phyloP scores from a whole-genome alignment of 2,329 filamentous ascomycete species.

The Colletotrichum cordylinicola region DNA sequence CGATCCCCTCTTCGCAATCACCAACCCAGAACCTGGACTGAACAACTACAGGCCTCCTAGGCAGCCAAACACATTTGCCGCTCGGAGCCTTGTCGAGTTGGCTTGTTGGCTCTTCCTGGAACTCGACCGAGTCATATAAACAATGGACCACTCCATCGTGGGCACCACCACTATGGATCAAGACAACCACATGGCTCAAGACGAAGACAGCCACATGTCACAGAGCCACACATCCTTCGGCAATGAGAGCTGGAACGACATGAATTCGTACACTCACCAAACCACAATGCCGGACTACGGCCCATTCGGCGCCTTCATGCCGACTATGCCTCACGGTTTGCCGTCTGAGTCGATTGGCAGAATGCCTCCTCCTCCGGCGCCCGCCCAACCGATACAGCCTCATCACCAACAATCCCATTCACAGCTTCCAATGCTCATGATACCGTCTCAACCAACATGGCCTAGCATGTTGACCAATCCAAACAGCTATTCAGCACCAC shows the following conservation, averaged over 20 bases:
- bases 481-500: slow-evolving; percentile 65
- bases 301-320: slow-evolving; percentile 60
- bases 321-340: slow-evolving; percentile 51
- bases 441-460: slow-evolving; percentile 73
- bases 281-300: slow-evolving; percentile 75
- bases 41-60: neutral
- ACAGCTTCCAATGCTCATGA: slow-evolving; percentile 73
- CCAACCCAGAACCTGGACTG: slow-evolving; percentile 11
- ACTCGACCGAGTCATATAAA: slow-evolving; percentile 25
- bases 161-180: slow-evolving; percentile 51
- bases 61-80: neutral
- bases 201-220: slow-evolving; percentile 30
- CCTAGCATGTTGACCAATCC: slow-evolving; percentile 83
- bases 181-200: slow-evolving; percentile 49
- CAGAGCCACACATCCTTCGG: slow-evolving; percentile 46
- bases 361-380: slow-evolving; percentile 65
- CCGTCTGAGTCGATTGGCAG: slow-evolving; percentile 55
- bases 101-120: neutral
- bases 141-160: slow-evolving; percentile 52
- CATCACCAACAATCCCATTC: slow-evolving; percentile 42
- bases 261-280: slow-evolving; percentile 65
- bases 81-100: neutral
- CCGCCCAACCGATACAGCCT: slow-evolving; percentile 44
- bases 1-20: slow-evolving; percentile 13
- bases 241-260: slow-evolving; percentile 60